phyloP scores from a whole-genome alignment of 768 basidiomycete genomes.

The Scleroderma citrinum region DNA sequence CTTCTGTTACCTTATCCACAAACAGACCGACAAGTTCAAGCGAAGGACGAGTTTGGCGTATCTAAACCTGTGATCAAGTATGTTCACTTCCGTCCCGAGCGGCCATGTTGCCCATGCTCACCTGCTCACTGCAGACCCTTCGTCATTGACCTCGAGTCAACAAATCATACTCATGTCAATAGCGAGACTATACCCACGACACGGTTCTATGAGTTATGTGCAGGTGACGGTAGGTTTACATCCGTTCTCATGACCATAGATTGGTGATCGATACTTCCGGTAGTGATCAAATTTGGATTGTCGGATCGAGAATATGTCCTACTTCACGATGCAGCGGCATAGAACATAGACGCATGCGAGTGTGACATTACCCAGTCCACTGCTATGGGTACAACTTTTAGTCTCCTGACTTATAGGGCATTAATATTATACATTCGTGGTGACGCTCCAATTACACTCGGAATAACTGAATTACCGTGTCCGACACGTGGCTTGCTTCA shows the following conservation, averaged over 20 bases:
- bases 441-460: no score
- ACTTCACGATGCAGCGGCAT: conserved; percentile 69
- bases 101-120: background rate
- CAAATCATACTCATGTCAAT: conserved; percentile 92
- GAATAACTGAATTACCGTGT: no score
- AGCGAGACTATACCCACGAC: conserved; percentile 78
- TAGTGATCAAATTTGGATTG: conserved; percentile 83
- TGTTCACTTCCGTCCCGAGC: conserved; percentile 22
- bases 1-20: conserved; percentile 4
- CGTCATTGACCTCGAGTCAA: conserved; percentile 97
- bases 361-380: no score
- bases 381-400: no score
- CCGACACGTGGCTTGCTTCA: no score
- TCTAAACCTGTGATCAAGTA: conserved; percentile 80
- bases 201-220: conserved; percentile 79
- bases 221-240: conserved; percentile 62
- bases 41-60: conserved; percentile 83
- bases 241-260: background rate
- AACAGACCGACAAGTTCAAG: conserved; percentile 74
- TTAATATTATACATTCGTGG: no score
- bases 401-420: no score
- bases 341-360: background rate
- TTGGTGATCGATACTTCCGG: conserved; percentile 3
- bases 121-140: conserved; percentile 61
- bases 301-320: conserved; percentile 82